A percentile compares a stretch with the other conserved stretches of the same genome.
These are phyloP conservation scores for Eimeria brunetti DNA, from an alignment of 169 alveolate species.

Conservation along the genomic window DNA sequence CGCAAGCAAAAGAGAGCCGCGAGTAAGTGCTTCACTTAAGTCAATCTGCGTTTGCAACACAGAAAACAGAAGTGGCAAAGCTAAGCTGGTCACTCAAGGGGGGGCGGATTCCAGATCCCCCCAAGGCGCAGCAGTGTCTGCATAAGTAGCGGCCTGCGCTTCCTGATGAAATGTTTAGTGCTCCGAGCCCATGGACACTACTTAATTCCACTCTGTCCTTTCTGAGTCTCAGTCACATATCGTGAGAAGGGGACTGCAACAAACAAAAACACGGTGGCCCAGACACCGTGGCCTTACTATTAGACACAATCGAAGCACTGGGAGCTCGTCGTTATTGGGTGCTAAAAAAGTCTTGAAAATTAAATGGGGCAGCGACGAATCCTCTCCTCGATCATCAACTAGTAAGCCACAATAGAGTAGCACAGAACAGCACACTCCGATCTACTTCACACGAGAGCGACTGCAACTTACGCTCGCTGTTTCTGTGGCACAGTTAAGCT, in stretches of 20 bases:
- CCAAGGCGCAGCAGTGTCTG: background rate
- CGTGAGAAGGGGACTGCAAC: background rate
- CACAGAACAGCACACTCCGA: background rate
- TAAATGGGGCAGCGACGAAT: constrained; percentile 28
- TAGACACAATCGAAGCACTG: constrained; percentile 27
- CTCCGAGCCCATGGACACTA: background rate
- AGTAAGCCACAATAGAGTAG: background rate
- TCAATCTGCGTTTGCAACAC: constrained; percentile 37
- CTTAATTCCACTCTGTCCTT: background rate
- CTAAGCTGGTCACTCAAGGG: background rate
- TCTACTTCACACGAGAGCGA: background rate
- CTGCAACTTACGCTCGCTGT: background rate
- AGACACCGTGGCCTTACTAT: background rate
- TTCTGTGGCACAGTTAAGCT: background rate
- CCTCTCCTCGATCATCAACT: constrained; percentile 22
- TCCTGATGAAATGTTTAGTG: background rate
- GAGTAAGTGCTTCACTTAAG: constrained; percentile 55
- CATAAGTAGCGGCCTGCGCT: background rate
- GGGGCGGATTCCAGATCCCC: background rate
- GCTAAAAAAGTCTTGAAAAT: constrained; percentile 35
- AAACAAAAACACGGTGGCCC: background rate
- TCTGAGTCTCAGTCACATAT: background rate
- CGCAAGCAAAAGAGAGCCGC: constrained; percentile 76
- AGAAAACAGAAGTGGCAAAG: background rate
- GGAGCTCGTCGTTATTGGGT: constrained; percentile 28